Conservation (phyloP, 805 yeast species). For the Tetrapisispora iriomotensis region DNA sequence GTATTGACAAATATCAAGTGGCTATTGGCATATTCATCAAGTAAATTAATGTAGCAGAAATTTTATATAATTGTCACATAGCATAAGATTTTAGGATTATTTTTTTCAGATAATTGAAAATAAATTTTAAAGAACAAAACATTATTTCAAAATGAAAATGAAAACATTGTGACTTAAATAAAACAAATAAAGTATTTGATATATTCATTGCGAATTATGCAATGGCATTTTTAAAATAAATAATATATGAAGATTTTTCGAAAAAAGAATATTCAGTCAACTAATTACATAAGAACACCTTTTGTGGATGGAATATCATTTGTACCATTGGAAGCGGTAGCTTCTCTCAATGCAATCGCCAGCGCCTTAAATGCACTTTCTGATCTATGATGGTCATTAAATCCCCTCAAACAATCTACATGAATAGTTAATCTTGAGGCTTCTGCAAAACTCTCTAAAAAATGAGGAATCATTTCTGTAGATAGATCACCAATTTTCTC, state of each 20-base stretch:
- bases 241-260: too few relatives aligned
- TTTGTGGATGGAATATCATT: conserved; percentile 93
- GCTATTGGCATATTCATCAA: conserved; percentile 71
- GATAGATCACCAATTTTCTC: conserved; percentile 89
- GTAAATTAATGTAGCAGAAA: conserved; percentile 4
- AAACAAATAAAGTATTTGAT: too few relatives aligned
- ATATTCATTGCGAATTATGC: too few relatives aligned
- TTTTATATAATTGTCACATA: too few relatives aligned
- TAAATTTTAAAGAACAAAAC: too few relatives aligned
- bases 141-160: too few relatives aligned
- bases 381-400: conserved; percentile 92
- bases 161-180: too few relatives aligned
- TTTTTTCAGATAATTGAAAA: too few relatives aligned
- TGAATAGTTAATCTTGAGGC: conserved; percentile 86
- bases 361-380: conserved; percentile 95
- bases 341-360: conserved; percentile 85
- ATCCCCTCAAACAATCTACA: conserved; percentile 88
- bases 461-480: conserved; percentile 98
- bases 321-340: conserved; percentile 71
- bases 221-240: too few relatives aligned
- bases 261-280: too few relatives aligned
- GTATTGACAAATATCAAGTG: conserved; percentile 73
- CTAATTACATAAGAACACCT: conserved; percentile 78
- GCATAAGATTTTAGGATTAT: too few relatives aligned
- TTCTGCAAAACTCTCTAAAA: conserved; percentile 86